Evolutionary conservation across 805 yeast species (phyloP).

Genomic region (Danielia oregonensis): DNA sequence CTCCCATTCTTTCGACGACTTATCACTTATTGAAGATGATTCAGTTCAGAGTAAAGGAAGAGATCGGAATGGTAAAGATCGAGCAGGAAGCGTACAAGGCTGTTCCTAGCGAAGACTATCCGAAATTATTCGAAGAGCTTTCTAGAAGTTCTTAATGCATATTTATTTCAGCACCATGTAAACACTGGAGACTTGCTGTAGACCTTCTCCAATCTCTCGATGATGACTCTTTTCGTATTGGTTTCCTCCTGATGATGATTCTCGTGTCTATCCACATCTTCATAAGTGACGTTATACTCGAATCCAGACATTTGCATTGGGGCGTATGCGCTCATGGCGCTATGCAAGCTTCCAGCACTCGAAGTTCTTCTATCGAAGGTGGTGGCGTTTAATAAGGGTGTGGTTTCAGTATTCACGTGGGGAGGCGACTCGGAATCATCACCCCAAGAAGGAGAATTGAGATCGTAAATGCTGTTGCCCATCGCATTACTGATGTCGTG

Average conservation of each 20-base stretch:
- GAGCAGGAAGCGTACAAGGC: slow-evolving; percentile 11
- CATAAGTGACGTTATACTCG: slow-evolving; percentile 17
- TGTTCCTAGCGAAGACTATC: slow-evolving; percentile 14
- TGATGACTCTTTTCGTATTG: slow-evolving; percentile 46
- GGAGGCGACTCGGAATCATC: background rate
- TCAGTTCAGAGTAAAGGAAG: slow-evolving; percentile 62
- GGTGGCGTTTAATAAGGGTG: background rate
- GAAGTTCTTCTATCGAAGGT: background rate
- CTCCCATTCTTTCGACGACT: slow-evolving; percentile 58
- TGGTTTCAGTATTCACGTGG: slow-evolving; percentile 1
- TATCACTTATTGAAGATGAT: slow-evolving; percentile 57
- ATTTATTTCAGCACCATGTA: slow-evolving; percentile 49
- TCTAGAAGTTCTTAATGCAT: background rate
- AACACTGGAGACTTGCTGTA: slow-evolving; percentile 58
- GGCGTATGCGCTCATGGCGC: background rate
- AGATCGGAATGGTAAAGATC: slow-evolving; percentile 34
- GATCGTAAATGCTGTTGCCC: slow-evolving; percentile 22
- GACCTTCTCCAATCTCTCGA: slow-evolving; percentile 57
- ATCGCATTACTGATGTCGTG: slow-evolving; percentile 41
- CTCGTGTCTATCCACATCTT: slow-evolving; percentile 4
- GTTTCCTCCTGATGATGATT: slow-evolving; percentile 3
- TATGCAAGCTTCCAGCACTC: background rate
- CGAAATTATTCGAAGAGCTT: slow-evolving; percentile 11
- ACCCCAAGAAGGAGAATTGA: background rate
- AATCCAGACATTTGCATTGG: slow-evolving; percentile 18